Conservation (phyloP, 495 filamentous ascomycete genomes). For the Penicillium desertorum region DNA sequence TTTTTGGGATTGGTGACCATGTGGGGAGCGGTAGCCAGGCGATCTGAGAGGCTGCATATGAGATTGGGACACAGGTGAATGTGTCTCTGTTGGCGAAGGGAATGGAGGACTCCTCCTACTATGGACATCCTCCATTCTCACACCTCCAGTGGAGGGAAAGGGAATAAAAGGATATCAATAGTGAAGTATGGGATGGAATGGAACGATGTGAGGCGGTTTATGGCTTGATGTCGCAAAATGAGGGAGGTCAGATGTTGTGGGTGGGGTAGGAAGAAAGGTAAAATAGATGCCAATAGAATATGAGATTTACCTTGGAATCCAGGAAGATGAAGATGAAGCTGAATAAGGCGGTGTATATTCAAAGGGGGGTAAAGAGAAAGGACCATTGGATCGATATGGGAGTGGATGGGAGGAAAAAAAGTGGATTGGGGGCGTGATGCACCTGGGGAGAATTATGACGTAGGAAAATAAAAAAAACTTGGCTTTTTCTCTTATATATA, state of each 20-base stretch:
- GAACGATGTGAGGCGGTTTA: conserved; percentile 36
- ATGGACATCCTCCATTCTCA: conserved; percentile 43
- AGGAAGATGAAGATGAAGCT: too few species aligned
- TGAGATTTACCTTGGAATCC: too few species aligned
- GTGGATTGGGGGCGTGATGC: conserved; percentile 33
- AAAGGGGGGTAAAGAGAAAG: conserved; percentile 15
- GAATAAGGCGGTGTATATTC: conserved; percentile 29
- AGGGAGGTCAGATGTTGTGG: conserved; percentile 2
- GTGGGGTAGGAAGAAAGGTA: conserved; percentile 10
- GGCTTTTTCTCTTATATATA: background rate
- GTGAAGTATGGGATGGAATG: conserved; percentile 33
- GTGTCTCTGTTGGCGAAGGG: conserved; percentile 45
- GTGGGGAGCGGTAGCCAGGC: conserved; percentile 20
- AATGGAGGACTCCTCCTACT: conserved; percentile 45
- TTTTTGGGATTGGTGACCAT: conserved; percentile 19
- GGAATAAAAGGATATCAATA: conserved; percentile 19
- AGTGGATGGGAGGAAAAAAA: conserved; percentile 26
- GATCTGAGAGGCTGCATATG: conserved; percentile 32
- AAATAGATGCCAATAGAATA: conserved; percentile 10
- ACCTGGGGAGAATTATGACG: conserved; percentile 39
- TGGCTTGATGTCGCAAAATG: conserved; percentile 32
- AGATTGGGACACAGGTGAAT: conserved; percentile 34
- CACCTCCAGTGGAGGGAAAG: conserved; percentile 37
- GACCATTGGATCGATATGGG: conserved; percentile 35
- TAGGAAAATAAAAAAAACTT: conserved; percentile 23